Conservation (phyloP, 805 yeast species). For the Candida maltosa region DNA sequence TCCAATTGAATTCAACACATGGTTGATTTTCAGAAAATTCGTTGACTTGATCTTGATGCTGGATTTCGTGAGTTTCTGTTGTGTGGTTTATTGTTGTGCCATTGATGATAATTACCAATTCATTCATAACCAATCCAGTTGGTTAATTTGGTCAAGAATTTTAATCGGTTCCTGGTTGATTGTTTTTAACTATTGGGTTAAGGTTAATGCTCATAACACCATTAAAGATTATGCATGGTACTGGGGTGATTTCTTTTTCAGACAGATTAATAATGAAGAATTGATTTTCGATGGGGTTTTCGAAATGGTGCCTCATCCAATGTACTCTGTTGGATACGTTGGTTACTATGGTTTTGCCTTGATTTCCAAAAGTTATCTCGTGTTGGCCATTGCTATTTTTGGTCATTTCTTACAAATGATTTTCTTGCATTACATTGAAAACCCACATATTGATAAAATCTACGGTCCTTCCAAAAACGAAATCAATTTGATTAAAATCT, state of each 20-base stretch:
- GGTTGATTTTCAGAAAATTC: slow-evolving; percentile 75
- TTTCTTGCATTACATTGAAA: slow-evolving; percentile 71
- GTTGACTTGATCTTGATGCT: slow-evolving; percentile 83
- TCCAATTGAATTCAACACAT: slow-evolving; percentile 78
- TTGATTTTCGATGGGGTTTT: slow-evolving; percentile 85
- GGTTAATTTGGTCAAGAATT: slow-evolving; percentile 50
- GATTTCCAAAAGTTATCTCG: slow-evolving; percentile 69
- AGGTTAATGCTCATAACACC: slow-evolving; percentile 81
- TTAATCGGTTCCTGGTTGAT: slow-evolving; percentile 58
- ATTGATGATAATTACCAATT: slow-evolving; percentile 35
- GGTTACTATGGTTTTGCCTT: slow-evolving; percentile 85
- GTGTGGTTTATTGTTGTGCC: slow-evolving; percentile 54
- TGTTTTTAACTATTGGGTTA: slow-evolving; percentile 78
- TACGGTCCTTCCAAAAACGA: slow-evolving; percentile 51
- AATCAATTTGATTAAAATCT: slow-evolving; percentile 31
- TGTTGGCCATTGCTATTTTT: slow-evolving; percentile 62
- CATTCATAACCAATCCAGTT: slow-evolving; percentile 35
- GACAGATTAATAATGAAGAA: slow-evolving; percentile 59
- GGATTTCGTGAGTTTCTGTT: slow-evolving; percentile 73
- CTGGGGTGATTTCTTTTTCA: slow-evolving; percentile 91
- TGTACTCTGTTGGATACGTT: slow-evolving; percentile 86
- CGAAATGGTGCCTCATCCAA: slow-evolving; percentile 88
- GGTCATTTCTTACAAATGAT: slow-evolving; percentile 79
- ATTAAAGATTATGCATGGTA: slow-evolving; percentile 92
- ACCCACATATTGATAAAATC: slow-evolving; percentile 82